A percentile compares a stretch with the other conserved stretches of the same genome.
Evolutionary conservation across 2,329 filamentous ascomycete genomes (phyloP).

Genomic region (Endoconidiophora polonica): DNA sequence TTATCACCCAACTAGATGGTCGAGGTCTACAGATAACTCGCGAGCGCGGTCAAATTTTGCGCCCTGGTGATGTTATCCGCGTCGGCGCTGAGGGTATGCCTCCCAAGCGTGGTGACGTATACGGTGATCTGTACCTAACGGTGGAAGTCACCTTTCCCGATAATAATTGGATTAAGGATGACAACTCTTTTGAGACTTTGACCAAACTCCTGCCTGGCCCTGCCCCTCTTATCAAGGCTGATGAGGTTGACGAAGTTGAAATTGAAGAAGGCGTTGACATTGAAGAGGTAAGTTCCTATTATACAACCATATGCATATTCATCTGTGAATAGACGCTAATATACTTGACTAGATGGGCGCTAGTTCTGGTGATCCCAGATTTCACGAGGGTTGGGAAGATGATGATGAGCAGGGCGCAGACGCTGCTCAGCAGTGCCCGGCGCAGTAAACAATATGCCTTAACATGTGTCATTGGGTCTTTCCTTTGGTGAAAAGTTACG

Average conservation of each 20-base stretch:
- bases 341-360: slow-evolving; percentile 44
- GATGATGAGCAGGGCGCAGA: slow-evolving; percentile 45
- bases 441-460: slow-evolving; percentile 37
- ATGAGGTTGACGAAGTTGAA: slow-evolving; percentile 72
- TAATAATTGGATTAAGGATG: slow-evolving; percentile 62
- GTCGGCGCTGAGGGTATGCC: slow-evolving; percentile 89
- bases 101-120: slow-evolving; percentile 63
- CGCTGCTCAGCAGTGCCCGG: slow-evolving; percentile 52
- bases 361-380: slow-evolving; percentile 50
- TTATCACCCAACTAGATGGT: slow-evolving; percentile 84
- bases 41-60: slow-evolving; percentile 64
- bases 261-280: slow-evolving; percentile 72
- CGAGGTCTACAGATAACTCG: slow-evolving; percentile 72
- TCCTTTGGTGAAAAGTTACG: not conserved
- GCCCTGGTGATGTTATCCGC: slow-evolving; percentile 72
- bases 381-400: slow-evolving; percentile 50
- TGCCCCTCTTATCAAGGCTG: slow-evolving; percentile 43
- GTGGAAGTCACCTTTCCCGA: slow-evolving; percentile 82
- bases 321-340: slow-evolving; percentile 1
- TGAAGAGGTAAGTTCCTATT: slow-evolving; percentile 43
- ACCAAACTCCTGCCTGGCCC: slow-evolving; percentile 58
- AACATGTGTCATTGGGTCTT: slow-evolving; percentile 2
- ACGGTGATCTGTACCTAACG: slow-evolving; percentile 74
- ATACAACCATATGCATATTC: not conserved
- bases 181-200: slow-evolving; percentile 54